phyloP scores from a whole-genome alignment of 495 filamentous ascomycete species.

The Tuber brumale region DNA sequence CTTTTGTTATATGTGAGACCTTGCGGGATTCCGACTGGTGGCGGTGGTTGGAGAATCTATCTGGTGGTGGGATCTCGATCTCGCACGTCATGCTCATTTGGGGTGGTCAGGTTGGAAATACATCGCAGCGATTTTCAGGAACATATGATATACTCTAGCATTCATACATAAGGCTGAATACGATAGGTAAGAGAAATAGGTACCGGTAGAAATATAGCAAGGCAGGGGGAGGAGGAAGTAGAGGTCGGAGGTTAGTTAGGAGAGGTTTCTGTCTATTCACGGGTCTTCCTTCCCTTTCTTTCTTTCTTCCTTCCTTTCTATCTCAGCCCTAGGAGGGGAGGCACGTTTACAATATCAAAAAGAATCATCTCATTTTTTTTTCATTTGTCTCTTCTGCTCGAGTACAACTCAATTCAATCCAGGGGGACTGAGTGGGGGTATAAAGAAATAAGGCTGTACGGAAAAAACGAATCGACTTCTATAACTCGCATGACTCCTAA shows the following conservation, averaged over 20 bases:
- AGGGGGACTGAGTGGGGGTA: neutral
- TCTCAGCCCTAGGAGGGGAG: neutral
- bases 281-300: neutral
- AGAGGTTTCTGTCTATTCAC: neutral
- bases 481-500: neutral
- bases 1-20: neutral
- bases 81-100: neutral
- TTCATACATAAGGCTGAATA: neutral
- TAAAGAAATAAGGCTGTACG: neutral
- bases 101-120: neutral
- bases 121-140: slow-evolving; percentile 2
- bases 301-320: neutral
- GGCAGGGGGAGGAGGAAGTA: neutral
- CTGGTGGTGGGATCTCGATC: neutral
- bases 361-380: neutral
- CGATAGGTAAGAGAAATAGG: neutral
- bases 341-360: slow-evolving; percentile 1
- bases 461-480: neutral
- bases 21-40: neutral
- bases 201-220: neutral
- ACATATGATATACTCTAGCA: neutral
- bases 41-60: neutral
- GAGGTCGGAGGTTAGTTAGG: neutral
- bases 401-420: neutral
- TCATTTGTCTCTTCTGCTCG: neutral